Evolutionary conservation across 106 monocot species (phyloP).

Genomic region (Dioscorea dumetorum): DNA sequence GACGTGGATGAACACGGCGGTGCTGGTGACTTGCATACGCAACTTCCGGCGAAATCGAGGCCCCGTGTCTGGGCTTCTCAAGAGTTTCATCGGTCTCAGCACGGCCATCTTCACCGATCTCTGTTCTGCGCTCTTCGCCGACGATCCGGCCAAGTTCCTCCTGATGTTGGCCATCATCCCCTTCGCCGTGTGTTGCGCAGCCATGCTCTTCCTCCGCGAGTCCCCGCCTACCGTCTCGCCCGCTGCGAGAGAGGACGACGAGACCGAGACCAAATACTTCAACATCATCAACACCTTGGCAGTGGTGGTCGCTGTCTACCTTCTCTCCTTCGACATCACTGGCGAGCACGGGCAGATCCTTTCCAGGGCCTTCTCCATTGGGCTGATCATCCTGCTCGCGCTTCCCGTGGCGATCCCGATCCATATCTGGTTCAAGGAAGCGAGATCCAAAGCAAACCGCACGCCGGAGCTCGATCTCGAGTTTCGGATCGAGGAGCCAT

Average conservation of each 20-base stretch:
- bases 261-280: constrained; percentile 32
- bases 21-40: constrained; percentile 85
- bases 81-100: constrained; percentile 88
- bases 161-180: constrained; percentile 72
- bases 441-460: background rate
- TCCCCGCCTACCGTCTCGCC: background rate
- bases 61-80: constrained; percentile 82
- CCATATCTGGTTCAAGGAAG: constrained; percentile 20
- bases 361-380: constrained; percentile 39
- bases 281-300: constrained; percentile 55
- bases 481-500: background rate
- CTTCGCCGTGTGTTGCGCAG: constrained; percentile 46
- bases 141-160: constrained; percentile 62
- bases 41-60: constrained; percentile 72
- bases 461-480: background rate
- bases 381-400: constrained; percentile 50
- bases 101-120: constrained; percentile 96
- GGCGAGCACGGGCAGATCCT: constrained; percentile 26
- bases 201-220: constrained; percentile 81
- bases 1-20: constrained; percentile 99
- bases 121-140: constrained; percentile 74
- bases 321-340: constrained; percentile 60
- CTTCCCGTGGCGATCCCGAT: constrained; percentile 52
- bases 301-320: constrained; percentile 67
- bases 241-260: constrained; percentile 13